Evolutionary conservation across 2,329 filamentous ascomycete genomes (phyloP).

Genomic region (Penicillium sp.): DNA sequence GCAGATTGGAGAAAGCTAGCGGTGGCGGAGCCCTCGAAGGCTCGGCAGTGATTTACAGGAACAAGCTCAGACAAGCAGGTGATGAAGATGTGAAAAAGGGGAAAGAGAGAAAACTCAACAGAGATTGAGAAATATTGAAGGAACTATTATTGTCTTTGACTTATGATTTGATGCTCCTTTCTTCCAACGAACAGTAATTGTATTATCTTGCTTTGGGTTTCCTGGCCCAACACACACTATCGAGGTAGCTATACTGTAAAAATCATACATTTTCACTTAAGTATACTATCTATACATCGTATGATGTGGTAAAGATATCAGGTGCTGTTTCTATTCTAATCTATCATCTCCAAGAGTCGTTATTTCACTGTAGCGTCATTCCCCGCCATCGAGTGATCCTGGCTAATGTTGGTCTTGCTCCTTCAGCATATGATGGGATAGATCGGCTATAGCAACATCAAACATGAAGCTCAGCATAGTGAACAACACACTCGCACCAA

Average conservation of each 20-base stretch:
- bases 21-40: conserved; percentile 27
- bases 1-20: conserved; percentile 25
- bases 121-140: neutral
- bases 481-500: neutral
- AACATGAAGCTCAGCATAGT: neutral
- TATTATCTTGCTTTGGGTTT: neutral
- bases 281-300: neutral
- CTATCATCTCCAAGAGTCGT: neutral
- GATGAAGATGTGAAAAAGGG: neutral
- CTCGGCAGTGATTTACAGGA: conserved; percentile 15
- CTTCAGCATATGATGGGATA: neutral
- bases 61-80: neutral
- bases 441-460: neutral
- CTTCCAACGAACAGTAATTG: neutral
- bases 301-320: too few species aligned
- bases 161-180: neutral
- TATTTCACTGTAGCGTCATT: neutral
- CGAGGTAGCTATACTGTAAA: neutral
- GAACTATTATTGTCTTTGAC: neutral
- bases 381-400: neutral
- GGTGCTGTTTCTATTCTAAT: neutral
- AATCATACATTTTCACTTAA: neutral
- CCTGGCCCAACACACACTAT: neutral
- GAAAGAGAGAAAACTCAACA: neutral
- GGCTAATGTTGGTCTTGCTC: neutral